Evolutionary conservation across 2,329 filamentous ascomycete species (phyloP).

Genomic region (Epichloe coenophiala): DNA sequence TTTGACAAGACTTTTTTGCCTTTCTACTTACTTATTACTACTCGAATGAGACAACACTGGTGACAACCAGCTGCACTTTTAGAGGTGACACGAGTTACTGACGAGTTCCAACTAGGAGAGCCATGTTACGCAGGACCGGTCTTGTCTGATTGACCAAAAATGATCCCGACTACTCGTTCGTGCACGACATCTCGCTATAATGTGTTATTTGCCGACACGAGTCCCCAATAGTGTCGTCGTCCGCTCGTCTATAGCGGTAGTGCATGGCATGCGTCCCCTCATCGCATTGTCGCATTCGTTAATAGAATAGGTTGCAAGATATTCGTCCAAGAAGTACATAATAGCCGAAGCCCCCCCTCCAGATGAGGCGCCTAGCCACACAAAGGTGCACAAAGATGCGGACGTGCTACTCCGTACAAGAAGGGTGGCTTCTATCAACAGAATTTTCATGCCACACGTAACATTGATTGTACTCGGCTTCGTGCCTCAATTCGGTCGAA

Average conservation of each 20-base stretch:
- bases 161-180: background rate
- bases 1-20: background rate
- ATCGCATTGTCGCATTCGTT: background rate
- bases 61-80: too few species aligned
- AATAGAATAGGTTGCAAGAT: background rate
- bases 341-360: background rate
- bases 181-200: background rate
- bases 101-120: background rate
- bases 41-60: background rate
- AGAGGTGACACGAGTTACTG: background rate
- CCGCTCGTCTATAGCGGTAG: background rate
- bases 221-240: background rate
- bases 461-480: background rate
- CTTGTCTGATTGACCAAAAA: too few species aligned
- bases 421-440: background rate
- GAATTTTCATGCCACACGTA: background rate
- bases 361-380: background rate
- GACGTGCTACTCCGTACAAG: too few species aligned
- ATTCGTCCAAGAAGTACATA: too few species aligned
- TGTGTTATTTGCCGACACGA: background rate
- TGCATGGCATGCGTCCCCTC: background rate
- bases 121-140: background rate
- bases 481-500: background rate
- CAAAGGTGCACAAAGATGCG: background rate
- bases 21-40: background rate